phyloP scores from a whole-genome alignment of 192 early-diverging fungal species.

The Umbelopsis isabellina region DNA sequence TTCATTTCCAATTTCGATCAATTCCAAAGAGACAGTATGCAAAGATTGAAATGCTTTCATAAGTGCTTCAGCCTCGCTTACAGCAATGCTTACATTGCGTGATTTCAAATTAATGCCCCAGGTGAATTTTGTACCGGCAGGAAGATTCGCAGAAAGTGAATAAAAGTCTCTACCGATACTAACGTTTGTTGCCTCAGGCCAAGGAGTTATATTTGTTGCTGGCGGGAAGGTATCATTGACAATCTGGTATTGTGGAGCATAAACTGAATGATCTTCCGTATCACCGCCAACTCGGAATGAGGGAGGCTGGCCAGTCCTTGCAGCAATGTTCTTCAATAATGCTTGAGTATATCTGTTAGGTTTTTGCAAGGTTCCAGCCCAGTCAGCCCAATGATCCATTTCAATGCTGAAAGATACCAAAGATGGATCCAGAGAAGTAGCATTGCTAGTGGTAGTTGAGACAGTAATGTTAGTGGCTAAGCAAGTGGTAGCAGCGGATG shows the following conservation, averaged over 20 bases:
- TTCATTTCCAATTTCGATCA: constrained; percentile 3
- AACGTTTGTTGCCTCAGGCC: constrained; percentile 2
- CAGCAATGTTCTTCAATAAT: background rate
- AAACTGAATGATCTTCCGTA: constrained; percentile 5
- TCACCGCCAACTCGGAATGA: background rate
- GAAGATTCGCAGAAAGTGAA: background rate
- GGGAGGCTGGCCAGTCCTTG: background rate
- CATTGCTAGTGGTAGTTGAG: background rate
- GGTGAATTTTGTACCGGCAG: background rate
- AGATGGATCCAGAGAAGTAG: background rate
- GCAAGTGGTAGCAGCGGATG: background rate
- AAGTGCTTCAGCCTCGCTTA: background rate
- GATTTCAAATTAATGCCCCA: constrained; percentile 2
- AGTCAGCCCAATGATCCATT: constrained; percentile 1
- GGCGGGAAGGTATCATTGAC: background rate
- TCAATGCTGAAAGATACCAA: constrained; percentile 1
- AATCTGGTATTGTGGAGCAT: background rate
- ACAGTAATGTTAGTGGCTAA: background rate
- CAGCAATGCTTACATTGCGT: constrained; percentile 1
- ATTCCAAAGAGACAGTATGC: background rate
- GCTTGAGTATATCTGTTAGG: background rate
- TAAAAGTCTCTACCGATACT: constrained; percentile 2
- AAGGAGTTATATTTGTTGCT: background rate
- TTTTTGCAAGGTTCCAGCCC: background rate
- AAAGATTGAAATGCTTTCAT: background rate